phyloP scores from a whole-genome alignment of 2,329 filamentous ascomycete species.

The Verticillium nonalfalfae region DNA sequence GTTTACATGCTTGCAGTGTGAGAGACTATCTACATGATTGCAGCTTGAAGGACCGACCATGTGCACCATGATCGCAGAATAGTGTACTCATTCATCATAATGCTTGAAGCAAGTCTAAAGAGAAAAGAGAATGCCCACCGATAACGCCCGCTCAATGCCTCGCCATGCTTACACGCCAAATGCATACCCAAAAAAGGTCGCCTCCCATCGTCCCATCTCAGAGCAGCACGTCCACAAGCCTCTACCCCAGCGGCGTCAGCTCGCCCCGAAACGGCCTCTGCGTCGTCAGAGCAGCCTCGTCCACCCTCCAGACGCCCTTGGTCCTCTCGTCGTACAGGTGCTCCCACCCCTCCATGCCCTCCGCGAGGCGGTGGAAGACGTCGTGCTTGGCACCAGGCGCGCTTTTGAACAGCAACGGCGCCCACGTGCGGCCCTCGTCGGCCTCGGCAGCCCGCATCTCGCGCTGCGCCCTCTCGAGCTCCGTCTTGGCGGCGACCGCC shows the following conservation, averaged over 20 bases:
- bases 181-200: no score
- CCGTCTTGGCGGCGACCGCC: conserved; percentile 65
- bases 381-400: conserved; percentile 17
- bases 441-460: conserved; percentile 65
- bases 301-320: conserved; percentile 30
- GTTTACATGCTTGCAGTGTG: no score
- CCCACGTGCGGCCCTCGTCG: conserved; percentile 32
- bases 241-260: conserved; percentile 22
- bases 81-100: no score
- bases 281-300: conserved; percentile 14
- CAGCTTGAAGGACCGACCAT: no score
- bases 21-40: no score
- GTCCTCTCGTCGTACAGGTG: conserved; percentile 24
- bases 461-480: conserved; percentile 77
- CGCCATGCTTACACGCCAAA: no score
- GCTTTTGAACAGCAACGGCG: conserved; percentile 30
- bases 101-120: no score
- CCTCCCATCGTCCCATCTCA: no score
- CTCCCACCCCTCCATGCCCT: conserved; percentile 17
- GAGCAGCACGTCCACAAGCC: no score
- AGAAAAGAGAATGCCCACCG: no score
- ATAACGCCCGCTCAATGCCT: no score
- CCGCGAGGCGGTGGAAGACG: conserved; percentile 22
- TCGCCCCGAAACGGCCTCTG: conserved; percentile 24
- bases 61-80: no score